Conservation (phyloP, 2,329 filamentous ascomycete genomes). For the Talaromyces marneffei region DNA sequence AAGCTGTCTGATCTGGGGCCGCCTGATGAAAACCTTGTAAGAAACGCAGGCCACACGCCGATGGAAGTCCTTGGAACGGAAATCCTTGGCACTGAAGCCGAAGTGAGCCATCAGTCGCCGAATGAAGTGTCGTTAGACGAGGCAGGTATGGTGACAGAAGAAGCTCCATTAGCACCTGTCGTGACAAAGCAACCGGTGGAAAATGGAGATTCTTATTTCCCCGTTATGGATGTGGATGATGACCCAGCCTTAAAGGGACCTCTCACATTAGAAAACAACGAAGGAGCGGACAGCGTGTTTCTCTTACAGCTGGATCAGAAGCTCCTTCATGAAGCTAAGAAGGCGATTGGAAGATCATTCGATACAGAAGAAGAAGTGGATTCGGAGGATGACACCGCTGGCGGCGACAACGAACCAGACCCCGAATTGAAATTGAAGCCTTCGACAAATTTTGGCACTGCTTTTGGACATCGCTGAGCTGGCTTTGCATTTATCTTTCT, state of each 20-base stretch:
- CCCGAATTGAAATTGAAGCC: slow-evolving; percentile 40
- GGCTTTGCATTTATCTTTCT: slow-evolving; percentile 11
- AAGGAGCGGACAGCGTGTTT: slow-evolving; percentile 37
- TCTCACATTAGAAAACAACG: slow-evolving; percentile 38
- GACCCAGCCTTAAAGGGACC: slow-evolving; percentile 42
- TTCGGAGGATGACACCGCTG: slow-evolving; percentile 19
- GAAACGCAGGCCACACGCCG: slow-evolving; percentile 42
- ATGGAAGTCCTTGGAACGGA: slow-evolving; percentile 36
- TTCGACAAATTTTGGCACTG: slow-evolving; percentile 45
- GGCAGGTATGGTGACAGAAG: slow-evolving; percentile 18
- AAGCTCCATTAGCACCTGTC: slow-evolving; percentile 30
- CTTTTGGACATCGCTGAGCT: slow-evolving; percentile 33
- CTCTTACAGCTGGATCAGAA: slow-evolving; percentile 40
- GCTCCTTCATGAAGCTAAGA: slow-evolving; percentile 37
- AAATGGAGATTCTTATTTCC: slow-evolving; percentile 37
- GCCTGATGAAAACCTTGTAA: slow-evolving; percentile 35
- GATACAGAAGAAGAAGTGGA: slow-evolving; percentile 22
- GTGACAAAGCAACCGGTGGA: slow-evolving; percentile 32
- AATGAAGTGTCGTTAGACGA: slow-evolving; percentile 14
- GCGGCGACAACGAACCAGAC: slow-evolving; percentile 22
- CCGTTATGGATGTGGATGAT: slow-evolving; percentile 29
- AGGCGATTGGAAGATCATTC: slow-evolving; percentile 19
- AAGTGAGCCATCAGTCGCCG: slow-evolving; percentile 23
- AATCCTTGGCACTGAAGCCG: slow-evolving; percentile 32
- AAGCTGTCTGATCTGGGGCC: slow-evolving; percentile 34